These are phyloP conservation scores for Pseudocercospora fuligena DNA, from an alignment of 2,329 filamentous ascomycete genomes.

Conservation along the genomic window DNA sequence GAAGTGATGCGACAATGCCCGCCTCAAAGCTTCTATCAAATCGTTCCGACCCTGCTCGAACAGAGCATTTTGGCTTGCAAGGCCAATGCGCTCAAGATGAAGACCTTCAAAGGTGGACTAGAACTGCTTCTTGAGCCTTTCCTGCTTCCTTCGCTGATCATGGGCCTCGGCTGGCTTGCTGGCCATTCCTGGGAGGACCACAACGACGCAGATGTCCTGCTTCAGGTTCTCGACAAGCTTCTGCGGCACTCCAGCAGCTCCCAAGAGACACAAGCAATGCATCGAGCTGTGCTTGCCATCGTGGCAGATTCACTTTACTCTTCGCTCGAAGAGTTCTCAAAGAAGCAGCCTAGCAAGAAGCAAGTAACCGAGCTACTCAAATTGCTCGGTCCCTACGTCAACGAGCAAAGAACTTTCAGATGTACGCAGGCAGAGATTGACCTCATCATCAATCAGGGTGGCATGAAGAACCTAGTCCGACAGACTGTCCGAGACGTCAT, in stretches of 20 bases:
- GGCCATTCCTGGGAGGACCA: slow-evolving; percentile 69
- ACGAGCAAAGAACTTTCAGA: slow-evolving; percentile 65
- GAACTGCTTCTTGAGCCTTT: slow-evolving; percentile 84
- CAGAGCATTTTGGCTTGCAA: slow-evolving; percentile 74
- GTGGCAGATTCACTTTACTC: slow-evolving; percentile 71
- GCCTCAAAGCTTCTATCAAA: slow-evolving; percentile 79
- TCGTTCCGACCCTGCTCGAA: slow-evolving; percentile 77
- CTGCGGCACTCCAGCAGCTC: slow-evolving; percentile 73
- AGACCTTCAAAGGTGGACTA: slow-evolving; percentile 73
- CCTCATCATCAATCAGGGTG: slow-evolving; percentile 46
- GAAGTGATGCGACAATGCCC: slow-evolving; percentile 81
- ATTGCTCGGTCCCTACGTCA: slow-evolving; percentile 64
- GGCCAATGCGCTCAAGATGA: slow-evolving; percentile 68
- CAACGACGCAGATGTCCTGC: slow-evolving; percentile 68
- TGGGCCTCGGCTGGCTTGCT: slow-evolving; percentile 72
- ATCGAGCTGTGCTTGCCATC: slow-evolving; percentile 72
- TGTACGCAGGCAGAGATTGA: slow-evolving; percentile 64
- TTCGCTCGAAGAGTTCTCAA: slow-evolving; percentile 68
- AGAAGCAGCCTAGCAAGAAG: slow-evolving; percentile 69
- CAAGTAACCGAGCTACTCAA: slow-evolving; percentile 69
- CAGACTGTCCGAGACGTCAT: slow-evolving; percentile 67
- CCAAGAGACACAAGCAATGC: slow-evolving; percentile 72
- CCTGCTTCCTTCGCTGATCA: slow-evolving; percentile 76
- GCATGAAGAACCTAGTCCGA: slow-evolving; percentile 63
- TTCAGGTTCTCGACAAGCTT: slow-evolving; percentile 74